Conservation (phyloP, 179 eudicot species). For the Silene coronaria region DNA sequence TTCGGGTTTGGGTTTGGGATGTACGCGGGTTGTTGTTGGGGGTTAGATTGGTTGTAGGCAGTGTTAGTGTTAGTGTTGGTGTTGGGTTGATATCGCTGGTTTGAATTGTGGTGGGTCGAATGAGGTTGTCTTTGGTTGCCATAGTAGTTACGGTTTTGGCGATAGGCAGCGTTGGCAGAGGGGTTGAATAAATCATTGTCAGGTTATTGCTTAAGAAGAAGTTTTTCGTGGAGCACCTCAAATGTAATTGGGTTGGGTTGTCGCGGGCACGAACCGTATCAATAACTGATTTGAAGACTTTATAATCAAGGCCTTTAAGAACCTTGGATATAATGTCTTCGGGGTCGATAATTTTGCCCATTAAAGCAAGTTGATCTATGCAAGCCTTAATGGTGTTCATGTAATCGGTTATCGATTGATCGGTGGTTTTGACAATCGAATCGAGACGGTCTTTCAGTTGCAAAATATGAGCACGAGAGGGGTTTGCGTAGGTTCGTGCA, state of each 20-base stretch:
- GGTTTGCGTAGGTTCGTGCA: conserved; percentile 10
- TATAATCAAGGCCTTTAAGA: neutral
- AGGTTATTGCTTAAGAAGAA: conserved; percentile 3
- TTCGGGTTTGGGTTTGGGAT: neutral
- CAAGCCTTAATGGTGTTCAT: conserved; percentile 1
- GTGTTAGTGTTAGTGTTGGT: conserved; percentile 8
- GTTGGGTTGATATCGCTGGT: conserved; percentile 2
- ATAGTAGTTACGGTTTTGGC: conserved; percentile 5
- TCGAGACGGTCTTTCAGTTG: neutral
- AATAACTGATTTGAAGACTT: neutral
- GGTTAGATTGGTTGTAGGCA: neutral
- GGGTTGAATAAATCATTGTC: conserved; percentile 5
- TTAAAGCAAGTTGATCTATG: neutral
- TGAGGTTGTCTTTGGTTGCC: conserved; percentile 5
- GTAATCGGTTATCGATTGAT: conserved; percentile 7
- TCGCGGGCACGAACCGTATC: neutral
- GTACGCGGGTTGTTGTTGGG: neutral
- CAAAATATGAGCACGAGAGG: conserved; percentile 11
- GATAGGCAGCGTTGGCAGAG: conserved; percentile 8
- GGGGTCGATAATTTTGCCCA: neutral
- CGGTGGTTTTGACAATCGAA: neutral
- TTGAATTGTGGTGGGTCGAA: conserved; percentile 7
- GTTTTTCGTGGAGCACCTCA: neutral
- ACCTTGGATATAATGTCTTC: neutral
- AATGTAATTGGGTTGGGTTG: neutral